Base-by-base conservation (phyloP, 148 eudicot species). In the Cornus kousa region DNA sequence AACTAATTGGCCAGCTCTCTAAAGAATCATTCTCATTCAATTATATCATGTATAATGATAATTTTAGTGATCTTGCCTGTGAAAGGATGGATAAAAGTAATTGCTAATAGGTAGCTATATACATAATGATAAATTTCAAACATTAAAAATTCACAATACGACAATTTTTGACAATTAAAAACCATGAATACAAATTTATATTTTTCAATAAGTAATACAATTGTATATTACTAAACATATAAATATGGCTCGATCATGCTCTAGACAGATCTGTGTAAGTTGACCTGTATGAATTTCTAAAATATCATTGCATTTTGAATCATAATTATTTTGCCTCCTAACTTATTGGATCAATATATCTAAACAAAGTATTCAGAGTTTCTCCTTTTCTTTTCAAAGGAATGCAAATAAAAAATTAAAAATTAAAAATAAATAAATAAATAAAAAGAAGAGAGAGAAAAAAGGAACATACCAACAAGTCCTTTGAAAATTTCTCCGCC, bases 401-500 rank as follows among this genome's bases (percentile, higher is more conserved):
- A 11, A 14, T 53, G 59, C 59, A 48, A 28, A 55, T 28, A 60
- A 77, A 59, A 74, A 50, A 10, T 12, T 0, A 39, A 39, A 39
- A 39, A 4, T 4, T 4, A 39, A 39, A 7, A 39, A 0, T 0
- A 39, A 39, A 39, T 39, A n/a, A n/a, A n/a, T n/a, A n/a, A n/a
- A n/a, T 4, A 39, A 39, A 37, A n/a, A 55, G 48, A 74, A 59
- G 70, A 50, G 7, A 28, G 43, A 60, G 74, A 59, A 74, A 50
- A 10, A 67, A 22, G 66, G 57, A 22, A 80, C 93, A 72, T 89
- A 95, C 98, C 84, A 87, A 83, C 28, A 93, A 79, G 48, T 90
- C 97, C 71, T 86, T 84, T 16, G 98, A 87, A 82, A 90, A 95
- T 69, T 85, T 89, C 84, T 95, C 97, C n/a, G 85, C 80, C 83